Evolutionary conservation across 2,329 filamentous ascomycete genomes (phyloP).

Genomic region (Emydomyces testavorans): DNA sequence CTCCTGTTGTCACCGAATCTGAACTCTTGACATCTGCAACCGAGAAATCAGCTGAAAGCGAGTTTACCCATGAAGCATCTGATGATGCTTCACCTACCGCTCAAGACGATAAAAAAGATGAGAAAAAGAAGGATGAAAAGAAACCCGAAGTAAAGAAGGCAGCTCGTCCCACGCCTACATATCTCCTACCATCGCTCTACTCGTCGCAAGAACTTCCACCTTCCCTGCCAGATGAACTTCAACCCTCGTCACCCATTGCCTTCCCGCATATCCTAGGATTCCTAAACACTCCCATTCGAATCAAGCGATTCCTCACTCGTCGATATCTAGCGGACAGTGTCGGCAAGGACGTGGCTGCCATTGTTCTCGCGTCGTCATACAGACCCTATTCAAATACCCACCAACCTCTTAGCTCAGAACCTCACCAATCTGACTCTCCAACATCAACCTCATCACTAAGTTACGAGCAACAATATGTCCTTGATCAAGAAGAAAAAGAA

Average conservation of each 20-base stretch:
- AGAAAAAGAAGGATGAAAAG: slow-evolving; percentile 43
- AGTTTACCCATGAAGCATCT: not conserved
- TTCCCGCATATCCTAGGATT: slow-evolving; percentile 91
- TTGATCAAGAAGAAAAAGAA: slow-evolving; percentile 62
- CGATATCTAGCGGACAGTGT: slow-evolving; percentile 76
- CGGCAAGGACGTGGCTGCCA: slow-evolving; percentile 74
- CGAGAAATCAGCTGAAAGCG: slow-evolving; percentile 2
- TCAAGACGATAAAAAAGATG: slow-evolving; percentile 30
- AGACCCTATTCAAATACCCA: slow-evolving; percentile 31
- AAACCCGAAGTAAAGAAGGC: slow-evolving; percentile 40
- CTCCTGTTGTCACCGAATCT: slow-evolving; percentile 22
- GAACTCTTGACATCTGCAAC: slow-evolving; percentile 16
- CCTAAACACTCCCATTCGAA: slow-evolving; percentile 71
- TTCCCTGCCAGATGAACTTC: slow-evolving; percentile 57
- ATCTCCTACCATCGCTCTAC: slow-evolving; percentile 66
- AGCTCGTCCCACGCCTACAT: slow-evolving; percentile 54
- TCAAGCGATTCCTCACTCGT: slow-evolving; percentile 76
- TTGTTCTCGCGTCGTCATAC: slow-evolving; percentile 51
- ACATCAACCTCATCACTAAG: slow-evolving; percentile 24
- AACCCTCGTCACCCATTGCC: slow-evolving; percentile 58
- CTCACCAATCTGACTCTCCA: slow-evolving; percentile 16
- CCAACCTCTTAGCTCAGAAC: slow-evolving; percentile 19
- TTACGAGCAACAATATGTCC: slow-evolving; percentile 53
- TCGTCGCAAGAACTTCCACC: slow-evolving; percentile 51
- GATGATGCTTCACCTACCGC: slow-evolving; percentile 21